These are phyloP conservation scores for Solanum sejunctum DNA, from an alignment of 257 asterid genomes.

Conservation along the genomic window DNA sequence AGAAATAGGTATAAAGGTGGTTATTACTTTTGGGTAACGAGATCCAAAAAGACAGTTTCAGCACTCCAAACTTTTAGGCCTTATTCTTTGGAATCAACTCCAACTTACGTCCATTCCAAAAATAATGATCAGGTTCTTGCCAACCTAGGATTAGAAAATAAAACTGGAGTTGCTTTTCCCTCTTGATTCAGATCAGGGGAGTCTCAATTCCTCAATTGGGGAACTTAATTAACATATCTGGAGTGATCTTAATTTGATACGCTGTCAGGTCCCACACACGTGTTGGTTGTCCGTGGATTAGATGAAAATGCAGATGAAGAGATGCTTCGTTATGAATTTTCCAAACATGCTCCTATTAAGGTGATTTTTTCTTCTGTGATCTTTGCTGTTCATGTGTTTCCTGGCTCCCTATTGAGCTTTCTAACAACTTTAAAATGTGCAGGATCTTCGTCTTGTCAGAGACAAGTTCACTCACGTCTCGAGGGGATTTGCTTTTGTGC, in stretches of 20 bases:
- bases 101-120: background rate
- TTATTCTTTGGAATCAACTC: background rate
- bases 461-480: conserved; percentile 98
- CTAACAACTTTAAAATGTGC: conserved; percentile 15
- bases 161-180: background rate
- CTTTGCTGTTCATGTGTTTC: background rate
- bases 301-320: conserved; percentile 99
- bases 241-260: background rate
- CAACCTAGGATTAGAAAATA: background rate
- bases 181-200: background rate
- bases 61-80: background rate
- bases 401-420: conserved; percentile 3
- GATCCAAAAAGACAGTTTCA: background rate
- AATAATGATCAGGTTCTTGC: background rate
- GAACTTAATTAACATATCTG: background rate
- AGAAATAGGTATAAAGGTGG: background rate
- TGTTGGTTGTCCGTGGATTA: conserved; percentile 95
- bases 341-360: conserved; percentile 95
- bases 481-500: conserved; percentile 95
- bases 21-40: background rate
- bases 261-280: conserved; percentile 86
- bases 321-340: conserved; percentile 94
- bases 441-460: conserved; percentile 95
- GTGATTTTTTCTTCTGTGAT: conserved; percentile 14
- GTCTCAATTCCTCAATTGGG: background rate